phyloP scores from a whole-genome alignment of 441 rosid genomes.

The Pelargonium fulgidum region DNA sequence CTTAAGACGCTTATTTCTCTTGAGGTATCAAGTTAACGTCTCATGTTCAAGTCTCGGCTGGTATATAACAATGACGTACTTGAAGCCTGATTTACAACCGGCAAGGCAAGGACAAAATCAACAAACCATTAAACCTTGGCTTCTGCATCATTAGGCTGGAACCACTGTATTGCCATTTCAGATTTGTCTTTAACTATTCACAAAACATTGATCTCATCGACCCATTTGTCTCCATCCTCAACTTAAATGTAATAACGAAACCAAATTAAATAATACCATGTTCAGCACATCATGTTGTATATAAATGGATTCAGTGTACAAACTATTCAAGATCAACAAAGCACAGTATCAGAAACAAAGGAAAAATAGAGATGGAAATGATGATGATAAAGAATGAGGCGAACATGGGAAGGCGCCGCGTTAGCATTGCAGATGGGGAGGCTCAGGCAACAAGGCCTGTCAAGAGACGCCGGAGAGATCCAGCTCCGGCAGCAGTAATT shows the following conservation, averaged over 20 bases:
- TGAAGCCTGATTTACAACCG: not conserved
- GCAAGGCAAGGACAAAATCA: slow-evolving; percentile 15
- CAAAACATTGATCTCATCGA: slow-evolving; percentile 24
- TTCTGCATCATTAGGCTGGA: slow-evolving; percentile 9
- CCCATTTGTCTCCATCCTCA: slow-evolving; percentile 21
- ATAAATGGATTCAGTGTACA: slow-evolving; percentile 8
- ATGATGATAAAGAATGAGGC: slow-evolving; percentile 37
- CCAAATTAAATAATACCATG: slow-evolving; percentile 23
- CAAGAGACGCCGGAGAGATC: slow-evolving; percentile 47
- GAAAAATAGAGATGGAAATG: slow-evolving; percentile 28
- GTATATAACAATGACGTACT: not conserved
- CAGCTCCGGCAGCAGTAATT: slow-evolving; percentile 13
- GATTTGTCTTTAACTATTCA: slow-evolving; percentile 20
- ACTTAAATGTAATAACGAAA: slow-evolving; percentile 15
- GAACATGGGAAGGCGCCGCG: slow-evolving; percentile 25
- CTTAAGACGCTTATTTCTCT: too few relatives aligned
- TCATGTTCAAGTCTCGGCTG: too few relatives aligned
- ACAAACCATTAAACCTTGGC: not conserved
- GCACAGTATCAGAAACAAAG: not conserved
- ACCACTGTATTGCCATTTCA: slow-evolving; percentile 6
- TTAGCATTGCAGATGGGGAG: slow-evolving; percentile 12
- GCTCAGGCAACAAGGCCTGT: slow-evolving; percentile 21
- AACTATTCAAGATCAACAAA: slow-evolving; percentile 17
- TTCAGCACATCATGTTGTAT: slow-evolving; percentile 19
- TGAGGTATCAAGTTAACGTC: too few relatives aligned